Evolutionary conservation across 106 monocot genomes (phyloP).

Genomic region (Hemerocallis citrina): DNA sequence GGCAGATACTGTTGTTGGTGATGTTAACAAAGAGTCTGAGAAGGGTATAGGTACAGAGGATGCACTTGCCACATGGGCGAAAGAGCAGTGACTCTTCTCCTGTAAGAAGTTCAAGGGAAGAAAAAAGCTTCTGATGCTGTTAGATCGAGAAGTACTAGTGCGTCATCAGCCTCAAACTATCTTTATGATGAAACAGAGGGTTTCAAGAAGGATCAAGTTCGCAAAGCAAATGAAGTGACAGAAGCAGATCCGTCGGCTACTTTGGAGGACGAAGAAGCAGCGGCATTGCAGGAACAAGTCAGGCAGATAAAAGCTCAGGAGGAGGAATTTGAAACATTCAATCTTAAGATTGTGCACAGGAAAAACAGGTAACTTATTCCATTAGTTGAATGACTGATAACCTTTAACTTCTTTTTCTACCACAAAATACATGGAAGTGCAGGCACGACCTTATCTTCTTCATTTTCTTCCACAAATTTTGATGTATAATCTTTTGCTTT

Average conservation of each 20-base stretch:
- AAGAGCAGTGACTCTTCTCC: conserved; percentile 59
- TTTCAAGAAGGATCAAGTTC: conserved; percentile 30
- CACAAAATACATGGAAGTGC: too few relatives aligned
- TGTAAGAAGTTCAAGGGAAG: conserved; percentile 42
- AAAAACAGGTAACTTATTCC: conserved; percentile 84
- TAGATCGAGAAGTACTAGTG: conserved; percentile 64
- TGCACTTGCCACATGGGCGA: conserved; percentile 60
- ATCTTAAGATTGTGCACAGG: conserved; percentile 96
- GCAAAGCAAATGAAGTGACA: conserved; percentile 39
- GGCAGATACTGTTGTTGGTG: conserved; percentile 16
- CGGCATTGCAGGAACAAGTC: conserved; percentile 92
- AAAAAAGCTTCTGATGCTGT: conserved; percentile 33
- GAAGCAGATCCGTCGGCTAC: conserved; percentile 49
- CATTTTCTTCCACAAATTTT: not conserved
- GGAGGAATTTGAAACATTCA: conserved; percentile 96
- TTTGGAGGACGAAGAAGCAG: conserved; percentile 95
- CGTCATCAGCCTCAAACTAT: conserved; percentile 58
- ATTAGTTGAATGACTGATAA: too few relatives aligned
- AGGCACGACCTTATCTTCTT: not conserved
- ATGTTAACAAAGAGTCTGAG: conserved; percentile 25
- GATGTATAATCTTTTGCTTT: too few relatives aligned
- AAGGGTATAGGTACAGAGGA: conserved; percentile 39
- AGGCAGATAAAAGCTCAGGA: conserved; percentile 90
- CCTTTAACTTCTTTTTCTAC: too few relatives aligned
- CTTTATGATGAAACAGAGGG: conserved; percentile 39